These are phyloP conservation scores for Platanus orientalis DNA, from an alignment of 164 flowering plant species.

Conservation along the genomic window DNA sequence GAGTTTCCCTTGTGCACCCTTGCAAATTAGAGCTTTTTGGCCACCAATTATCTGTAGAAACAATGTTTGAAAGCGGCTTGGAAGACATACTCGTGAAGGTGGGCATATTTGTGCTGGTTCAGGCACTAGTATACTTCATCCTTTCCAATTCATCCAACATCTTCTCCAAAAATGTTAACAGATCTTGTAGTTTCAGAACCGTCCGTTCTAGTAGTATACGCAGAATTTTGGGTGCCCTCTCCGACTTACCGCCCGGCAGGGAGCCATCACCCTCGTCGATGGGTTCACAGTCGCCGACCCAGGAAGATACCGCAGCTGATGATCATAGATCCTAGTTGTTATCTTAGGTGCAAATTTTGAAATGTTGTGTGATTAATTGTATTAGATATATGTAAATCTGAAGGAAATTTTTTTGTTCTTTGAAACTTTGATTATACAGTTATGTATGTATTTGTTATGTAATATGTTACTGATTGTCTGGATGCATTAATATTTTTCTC, in stretches of 20 bases:
- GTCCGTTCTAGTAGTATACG: constrained; percentile 18
- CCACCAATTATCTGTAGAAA: too few relatives aligned
- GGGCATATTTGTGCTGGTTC: constrained; percentile 46
- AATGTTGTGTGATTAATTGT: too few relatives aligned
- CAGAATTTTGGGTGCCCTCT: constrained; percentile 14
- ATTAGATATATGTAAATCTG: too few relatives aligned
- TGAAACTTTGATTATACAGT: too few relatives aligned
- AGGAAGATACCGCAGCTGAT: not conserved
- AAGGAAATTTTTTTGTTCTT: too few relatives aligned
- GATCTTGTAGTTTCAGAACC: constrained; percentile 16
- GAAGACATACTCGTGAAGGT: constrained; percentile 33
- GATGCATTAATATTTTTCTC: too few relatives aligned
- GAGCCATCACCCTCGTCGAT: constrained; percentile 7
- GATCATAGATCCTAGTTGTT: not conserved
- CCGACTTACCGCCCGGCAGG: constrained; percentile 18
- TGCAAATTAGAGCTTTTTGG: too few relatives aligned
- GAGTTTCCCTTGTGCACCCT: too few relatives aligned
- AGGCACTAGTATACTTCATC: constrained; percentile 59
- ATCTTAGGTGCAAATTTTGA: too few relatives aligned
- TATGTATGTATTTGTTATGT: too few relatives aligned
- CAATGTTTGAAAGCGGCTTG: constrained; percentile 19
- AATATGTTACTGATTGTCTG: too few relatives aligned
- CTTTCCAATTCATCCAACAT: constrained; percentile 53
- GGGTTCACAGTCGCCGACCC: not conserved
- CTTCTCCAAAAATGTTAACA: constrained; percentile 12